These are phyloP conservation scores for Microbotryomycetes sp. DNA, from an alignment of 1,284 basidiomycete species.

Conservation along the genomic window DNA sequence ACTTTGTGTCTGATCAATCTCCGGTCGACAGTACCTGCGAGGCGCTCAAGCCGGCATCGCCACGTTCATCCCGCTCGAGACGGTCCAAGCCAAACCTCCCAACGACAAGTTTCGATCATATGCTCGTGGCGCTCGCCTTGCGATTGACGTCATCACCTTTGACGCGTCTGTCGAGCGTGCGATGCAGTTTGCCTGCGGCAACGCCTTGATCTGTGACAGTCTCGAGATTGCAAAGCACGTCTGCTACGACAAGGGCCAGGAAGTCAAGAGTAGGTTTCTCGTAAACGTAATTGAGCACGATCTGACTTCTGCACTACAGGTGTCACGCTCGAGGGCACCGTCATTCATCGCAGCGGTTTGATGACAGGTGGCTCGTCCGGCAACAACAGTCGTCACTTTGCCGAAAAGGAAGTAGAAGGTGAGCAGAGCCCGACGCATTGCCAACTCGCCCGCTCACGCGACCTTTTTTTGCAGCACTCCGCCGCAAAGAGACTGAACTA, in stretches of 20 bases:
- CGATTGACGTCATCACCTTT: slow-evolving; percentile 88
- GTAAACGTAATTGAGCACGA: not conserved
- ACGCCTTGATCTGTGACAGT: slow-evolving; percentile 87
- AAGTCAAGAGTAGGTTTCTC: slow-evolving; percentile 73
- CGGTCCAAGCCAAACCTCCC: slow-evolving; percentile 84
- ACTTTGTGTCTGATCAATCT: not conserved
- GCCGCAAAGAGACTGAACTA: slow-evolving; percentile 52
- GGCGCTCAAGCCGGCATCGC: slow-evolving; percentile 90
- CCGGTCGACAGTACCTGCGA: slow-evolving; percentile 69
- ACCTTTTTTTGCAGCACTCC: slow-evolving; percentile 6
- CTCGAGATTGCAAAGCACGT: slow-evolving; percentile 86
- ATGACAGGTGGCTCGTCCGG: slow-evolving; percentile 89
- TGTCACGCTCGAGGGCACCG: slow-evolving; percentile 90
- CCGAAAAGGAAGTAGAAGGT: slow-evolving; percentile 77
- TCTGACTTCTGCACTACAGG: slow-evolving; percentile 48
- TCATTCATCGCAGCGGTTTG: slow-evolving; percentile 94
- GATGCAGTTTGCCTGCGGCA: slow-evolving; percentile 93
- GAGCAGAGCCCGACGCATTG: too few relatives aligned
- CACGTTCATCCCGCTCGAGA: slow-evolving; percentile 95
- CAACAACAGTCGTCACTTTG: slow-evolving; percentile 68
- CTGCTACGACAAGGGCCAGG: slow-evolving; percentile 87
- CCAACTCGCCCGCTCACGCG: too few relatives aligned
- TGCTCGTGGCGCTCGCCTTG: slow-evolving; percentile 81
- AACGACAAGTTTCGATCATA: slow-evolving; percentile 92
- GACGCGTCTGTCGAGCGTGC: slow-evolving; percentile 81